A percentile compares a stretch with the other conserved stretches of the same genome.
Conservation (phyloP, 495 filamentous ascomycete species). For the Venustampulla echinocandica region DNA sequence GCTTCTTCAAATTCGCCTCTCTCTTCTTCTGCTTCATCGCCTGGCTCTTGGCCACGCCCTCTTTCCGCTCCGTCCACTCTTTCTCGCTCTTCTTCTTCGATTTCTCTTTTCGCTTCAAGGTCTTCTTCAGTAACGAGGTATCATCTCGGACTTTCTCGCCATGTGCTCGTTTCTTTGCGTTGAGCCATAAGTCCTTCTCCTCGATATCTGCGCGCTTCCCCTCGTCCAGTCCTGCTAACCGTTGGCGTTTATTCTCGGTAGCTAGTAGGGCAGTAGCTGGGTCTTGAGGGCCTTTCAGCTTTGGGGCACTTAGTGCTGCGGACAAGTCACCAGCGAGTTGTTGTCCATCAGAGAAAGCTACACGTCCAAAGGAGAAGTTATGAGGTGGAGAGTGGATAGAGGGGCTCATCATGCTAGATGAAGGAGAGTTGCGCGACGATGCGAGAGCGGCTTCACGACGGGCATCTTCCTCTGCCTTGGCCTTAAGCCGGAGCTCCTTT, state of each 20-base stretch:
- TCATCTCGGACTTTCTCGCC: conserved; percentile 89
- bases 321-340: conserved; percentile 58
- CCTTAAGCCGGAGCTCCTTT: conserved; percentile 64
- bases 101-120: conserved; percentile 84
- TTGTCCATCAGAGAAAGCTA: conserved; percentile 80
- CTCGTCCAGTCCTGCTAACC: conserved; percentile 60
- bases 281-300: conserved; percentile 71
- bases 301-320: conserved; percentile 44
- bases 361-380: conserved; percentile 77
- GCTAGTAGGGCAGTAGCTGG: conserved; percentile 63
- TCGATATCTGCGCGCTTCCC: conserved; percentile 74
- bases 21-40: conserved; percentile 77
- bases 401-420: conserved; percentile 52
- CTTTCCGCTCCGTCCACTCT: conserved; percentile 78
- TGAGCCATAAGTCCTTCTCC: conserved; percentile 91
- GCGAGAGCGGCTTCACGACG: conserved; percentile 61
- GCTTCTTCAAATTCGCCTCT: conserved; percentile 78
- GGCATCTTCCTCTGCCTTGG: conserved; percentile 65
- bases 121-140: conserved; percentile 84
- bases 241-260: conserved; percentile 60
- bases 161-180: conserved; percentile 78
- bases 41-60: conserved; percentile 65
- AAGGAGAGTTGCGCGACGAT: conserved; percentile 48
- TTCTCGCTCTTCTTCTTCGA: conserved; percentile 81
- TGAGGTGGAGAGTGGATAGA: conserved; percentile 48